Conservation (phyloP, 2,329 filamentous ascomycete species). For the Fusarium sarcochroum region DNA sequence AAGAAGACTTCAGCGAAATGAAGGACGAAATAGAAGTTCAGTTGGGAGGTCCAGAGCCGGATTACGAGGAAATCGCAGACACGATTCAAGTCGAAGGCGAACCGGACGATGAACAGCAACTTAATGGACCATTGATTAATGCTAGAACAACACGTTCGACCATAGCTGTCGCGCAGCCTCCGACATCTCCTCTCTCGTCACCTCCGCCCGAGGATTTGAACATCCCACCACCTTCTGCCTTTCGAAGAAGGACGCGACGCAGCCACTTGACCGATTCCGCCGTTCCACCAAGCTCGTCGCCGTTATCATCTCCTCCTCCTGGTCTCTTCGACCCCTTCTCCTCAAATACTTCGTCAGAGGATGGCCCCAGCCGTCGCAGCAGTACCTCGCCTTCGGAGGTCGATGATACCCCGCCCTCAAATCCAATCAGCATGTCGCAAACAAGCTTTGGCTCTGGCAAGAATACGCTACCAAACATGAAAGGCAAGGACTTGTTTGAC, state of each 20-base stretch:
- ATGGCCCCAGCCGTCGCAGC: constrained; percentile 53
- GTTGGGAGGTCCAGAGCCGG: constrained; percentile 30
- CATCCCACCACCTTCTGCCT: constrained; percentile 46
- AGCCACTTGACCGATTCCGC: constrained; percentile 41
- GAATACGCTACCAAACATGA: constrained; percentile 70
- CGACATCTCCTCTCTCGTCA: constrained; percentile 57
- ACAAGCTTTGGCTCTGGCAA: constrained; percentile 49
- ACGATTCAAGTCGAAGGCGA: constrained; percentile 37
- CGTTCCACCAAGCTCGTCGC: constrained; percentile 62
- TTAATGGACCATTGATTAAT: constrained; percentile 30
- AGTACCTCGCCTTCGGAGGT: constrained; percentile 61
- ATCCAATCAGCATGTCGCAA: constrained; percentile 58
- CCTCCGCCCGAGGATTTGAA: constrained; percentile 53
- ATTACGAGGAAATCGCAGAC: constrained; percentile 34
- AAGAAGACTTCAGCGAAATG: constrained; percentile 25
- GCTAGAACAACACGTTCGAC: constrained; percentile 40
- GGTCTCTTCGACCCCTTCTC: constrained; percentile 66
- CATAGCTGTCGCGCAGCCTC: constrained; percentile 39
- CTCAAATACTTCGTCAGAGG: constrained; percentile 54
- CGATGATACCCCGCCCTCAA: constrained; percentile 60
- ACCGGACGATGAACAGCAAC: constrained; percentile 33
- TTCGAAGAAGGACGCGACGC: constrained; percentile 41
- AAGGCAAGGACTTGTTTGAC: constrained; percentile 80
- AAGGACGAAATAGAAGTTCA: constrained; percentile 47
- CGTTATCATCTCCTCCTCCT: constrained; percentile 70